Percentiles rank a stretch among this genome's conserved stretches.
Conservation (phyloP, 1,284 basidiomycete species). For the Leccinum fuscescens region DNA sequence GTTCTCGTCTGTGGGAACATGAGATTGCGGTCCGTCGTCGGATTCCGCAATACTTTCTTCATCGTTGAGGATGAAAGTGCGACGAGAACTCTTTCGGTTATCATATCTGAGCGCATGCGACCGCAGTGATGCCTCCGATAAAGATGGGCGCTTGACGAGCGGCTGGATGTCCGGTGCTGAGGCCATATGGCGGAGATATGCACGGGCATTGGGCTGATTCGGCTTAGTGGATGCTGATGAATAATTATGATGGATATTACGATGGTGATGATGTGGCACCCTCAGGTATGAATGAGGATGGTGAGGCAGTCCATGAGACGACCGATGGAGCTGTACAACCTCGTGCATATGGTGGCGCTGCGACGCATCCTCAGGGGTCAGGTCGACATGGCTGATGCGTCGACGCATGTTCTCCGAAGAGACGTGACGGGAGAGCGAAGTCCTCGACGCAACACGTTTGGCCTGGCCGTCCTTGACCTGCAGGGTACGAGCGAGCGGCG, state of each 20-base stretch:
- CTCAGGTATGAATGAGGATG: slow-evolving; percentile 31
- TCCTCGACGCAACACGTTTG: slow-evolving; percentile 20
- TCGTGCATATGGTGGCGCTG: slow-evolving; percentile 13
- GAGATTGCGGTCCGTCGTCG: slow-evolving; percentile 16
- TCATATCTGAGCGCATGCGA: slow-evolving; percentile 17
- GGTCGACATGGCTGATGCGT: slow-evolving; percentile 10
- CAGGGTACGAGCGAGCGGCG: slow-evolving; percentile 30
- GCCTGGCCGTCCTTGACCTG: slow-evolving; percentile 17
- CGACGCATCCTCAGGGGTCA: slow-evolving; percentile 9
- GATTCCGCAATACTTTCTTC: slow-evolving; percentile 26
- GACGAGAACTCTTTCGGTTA: slow-evolving; percentile 15
- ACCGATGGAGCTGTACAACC: slow-evolving; percentile 18
- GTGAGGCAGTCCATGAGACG: slow-evolving; percentile 28
- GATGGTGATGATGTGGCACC: slow-evolving; percentile 22
- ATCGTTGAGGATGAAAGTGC: slow-evolving; percentile 27
- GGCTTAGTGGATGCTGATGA: slow-evolving; percentile 27
- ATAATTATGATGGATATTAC: slow-evolving; percentile 18
- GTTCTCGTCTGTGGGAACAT: slow-evolving; percentile 10
- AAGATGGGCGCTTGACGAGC: slow-evolving; percentile 34
- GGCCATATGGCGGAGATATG: slow-evolving; percentile 67
- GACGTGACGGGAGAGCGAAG: slow-evolving; percentile 18
- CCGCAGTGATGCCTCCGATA: slow-evolving; percentile 25
- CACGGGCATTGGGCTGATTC: slow-evolving; percentile 41
- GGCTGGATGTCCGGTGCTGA: slow-evolving; percentile 55
- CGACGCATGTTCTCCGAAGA: slow-evolving; percentile 25